phyloP scores from a whole-genome alignment of 2,329 filamentous ascomycete genomes.

The Sarocladium brachiariae region DNA sequence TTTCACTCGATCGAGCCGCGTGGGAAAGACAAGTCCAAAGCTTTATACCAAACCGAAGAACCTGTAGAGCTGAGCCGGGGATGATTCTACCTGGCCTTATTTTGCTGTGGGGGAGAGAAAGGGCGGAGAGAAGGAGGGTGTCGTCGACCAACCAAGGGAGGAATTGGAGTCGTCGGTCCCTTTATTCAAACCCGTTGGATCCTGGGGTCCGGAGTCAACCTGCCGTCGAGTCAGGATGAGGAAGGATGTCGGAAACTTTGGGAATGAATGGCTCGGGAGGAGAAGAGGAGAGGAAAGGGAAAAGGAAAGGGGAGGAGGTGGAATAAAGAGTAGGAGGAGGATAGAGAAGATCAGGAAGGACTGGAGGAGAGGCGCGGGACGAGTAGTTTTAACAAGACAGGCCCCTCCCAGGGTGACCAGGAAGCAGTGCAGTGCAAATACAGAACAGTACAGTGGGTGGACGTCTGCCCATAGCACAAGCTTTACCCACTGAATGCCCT shows the following conservation, averaged over 20 bases:
- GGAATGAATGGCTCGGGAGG: slow-evolving; percentile 46
- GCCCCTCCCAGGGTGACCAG: slow-evolving; percentile 8
- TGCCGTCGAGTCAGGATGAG: slow-evolving; percentile 38
- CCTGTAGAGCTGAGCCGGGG: slow-evolving; percentile 7
- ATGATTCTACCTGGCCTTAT: neutral
- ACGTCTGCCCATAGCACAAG: no score
- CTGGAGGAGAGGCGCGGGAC: slow-evolving; percentile 39
- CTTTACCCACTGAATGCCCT: no score
- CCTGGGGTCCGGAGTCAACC: slow-evolving; percentile 17
- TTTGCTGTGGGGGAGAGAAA: neutral
- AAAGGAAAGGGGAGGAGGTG: slow-evolving; percentile 29
- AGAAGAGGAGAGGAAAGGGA: slow-evolving; percentile 22
- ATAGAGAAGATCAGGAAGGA: slow-evolving; percentile 48
- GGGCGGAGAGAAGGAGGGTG: slow-evolving; percentile 4
- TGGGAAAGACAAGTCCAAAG: slow-evolving; percentile 7
- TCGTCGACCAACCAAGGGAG: slow-evolving; percentile 15
- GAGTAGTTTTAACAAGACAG: slow-evolving; percentile 29
- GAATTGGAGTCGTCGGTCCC: slow-evolving; percentile 28
- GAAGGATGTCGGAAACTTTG: slow-evolving; percentile 36
- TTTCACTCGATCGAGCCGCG: slow-evolving; percentile 14
- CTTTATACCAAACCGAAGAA: slow-evolving; percentile 8
- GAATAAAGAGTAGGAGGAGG: slow-evolving; percentile 42
- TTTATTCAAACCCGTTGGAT: slow-evolving; percentile 21
- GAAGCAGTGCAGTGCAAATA: no score
- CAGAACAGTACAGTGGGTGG: no score